Percentiles rank a stretch among this genome's conserved stretches.
These are phyloP conservation scores for Cetraspora pellucida DNA, from an alignment of 192 early-diverging fungal genomes.

Conservation along the genomic window DNA sequence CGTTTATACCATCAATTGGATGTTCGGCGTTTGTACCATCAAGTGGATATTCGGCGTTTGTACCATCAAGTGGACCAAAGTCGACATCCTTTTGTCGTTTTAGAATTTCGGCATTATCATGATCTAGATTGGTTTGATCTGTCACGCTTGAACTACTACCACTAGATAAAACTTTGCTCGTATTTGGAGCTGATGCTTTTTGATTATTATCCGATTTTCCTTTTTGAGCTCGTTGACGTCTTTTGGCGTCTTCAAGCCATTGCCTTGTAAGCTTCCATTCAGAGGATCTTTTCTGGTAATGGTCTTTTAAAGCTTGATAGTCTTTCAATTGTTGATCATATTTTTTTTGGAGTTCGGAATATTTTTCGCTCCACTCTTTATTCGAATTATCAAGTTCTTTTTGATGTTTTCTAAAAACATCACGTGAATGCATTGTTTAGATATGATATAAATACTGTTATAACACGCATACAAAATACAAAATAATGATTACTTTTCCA, in stretches of 20 bases:
- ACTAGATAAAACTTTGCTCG: neutral
- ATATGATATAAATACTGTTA: no score
- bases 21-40: neutral
- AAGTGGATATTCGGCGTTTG: neutral
- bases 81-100: neutral
- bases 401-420: neutral
- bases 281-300: slow-evolving; percentile 8
- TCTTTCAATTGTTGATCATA: neutral
- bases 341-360: neutral
- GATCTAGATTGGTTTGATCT: no score
- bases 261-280: slow-evolving; percentile 10
- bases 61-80: neutral
- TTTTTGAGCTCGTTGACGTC: neutral
- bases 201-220: neutral
- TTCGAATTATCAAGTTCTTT: neutral
- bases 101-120: no score
- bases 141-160: no score
- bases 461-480: no score
- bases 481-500: neutral
- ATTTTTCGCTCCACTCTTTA: neutral
- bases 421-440: neutral
- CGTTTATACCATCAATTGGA: no score
- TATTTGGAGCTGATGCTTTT: neutral
- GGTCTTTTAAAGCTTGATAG: slow-evolving; percentile 16
- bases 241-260: neutral